Percentiles rank a stretch among this genome's conserved stretches.
phyloP scores from a whole-genome alignment of 768 basidiomycete species.

The Russula abietina region DNA sequence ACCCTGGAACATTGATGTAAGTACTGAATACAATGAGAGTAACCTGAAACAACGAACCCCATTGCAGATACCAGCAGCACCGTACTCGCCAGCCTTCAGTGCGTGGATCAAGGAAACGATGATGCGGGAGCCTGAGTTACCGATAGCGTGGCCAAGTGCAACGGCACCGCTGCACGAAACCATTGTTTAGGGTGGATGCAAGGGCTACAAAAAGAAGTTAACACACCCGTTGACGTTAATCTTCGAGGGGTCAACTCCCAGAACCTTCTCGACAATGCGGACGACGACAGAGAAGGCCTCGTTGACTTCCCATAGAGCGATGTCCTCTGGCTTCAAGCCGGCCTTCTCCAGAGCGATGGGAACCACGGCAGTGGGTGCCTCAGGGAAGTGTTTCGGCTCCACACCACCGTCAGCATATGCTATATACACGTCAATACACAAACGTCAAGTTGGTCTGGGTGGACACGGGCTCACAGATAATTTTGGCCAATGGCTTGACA shows the following conservation, averaged over 20 bases:
- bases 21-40: not conserved
- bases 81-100: constrained; percentile 89
- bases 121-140: constrained; percentile 92
- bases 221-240: constrained; percentile 84
- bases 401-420: constrained; percentile 97
- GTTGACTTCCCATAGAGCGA: constrained; percentile 92
- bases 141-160: constrained; percentile 92
- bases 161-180: constrained; percentile 74
- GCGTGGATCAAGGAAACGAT: constrained; percentile 88
- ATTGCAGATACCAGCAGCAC: constrained; percentile 95
- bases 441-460: constrained; percentile 7
- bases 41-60: constrained; percentile 54
- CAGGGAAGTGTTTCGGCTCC: constrained; percentile 95
- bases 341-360: constrained; percentile 86
- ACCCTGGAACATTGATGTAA: constrained; percentile 46
- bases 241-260: constrained; percentile 78
- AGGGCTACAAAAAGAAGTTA: constrained; percentile 11
- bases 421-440: constrained; percentile 31
- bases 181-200: not conserved
- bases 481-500: constrained; percentile 86
- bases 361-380: constrained; percentile 87
- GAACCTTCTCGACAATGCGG: constrained; percentile 82
- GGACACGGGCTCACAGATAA: constrained; percentile 65
- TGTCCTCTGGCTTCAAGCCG: constrained; percentile 74
- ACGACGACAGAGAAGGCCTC: constrained; percentile 97